phyloP scores from a whole-genome alignment of 164 flowering plant genomes.

The Dillenia turbinata region DNA sequence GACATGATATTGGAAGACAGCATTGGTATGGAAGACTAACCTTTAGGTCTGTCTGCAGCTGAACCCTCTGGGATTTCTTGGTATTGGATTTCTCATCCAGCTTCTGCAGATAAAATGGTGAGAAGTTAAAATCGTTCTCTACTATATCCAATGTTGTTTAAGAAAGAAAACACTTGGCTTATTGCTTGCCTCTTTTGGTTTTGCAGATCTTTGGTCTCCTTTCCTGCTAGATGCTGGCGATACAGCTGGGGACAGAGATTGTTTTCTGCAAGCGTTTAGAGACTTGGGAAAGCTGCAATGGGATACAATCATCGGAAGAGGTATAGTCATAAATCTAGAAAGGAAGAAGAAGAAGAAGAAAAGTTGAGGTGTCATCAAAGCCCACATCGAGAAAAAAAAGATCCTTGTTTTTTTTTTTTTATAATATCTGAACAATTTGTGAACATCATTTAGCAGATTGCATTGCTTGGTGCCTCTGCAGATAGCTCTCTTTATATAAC shows the following conservation, averaged over 20 bases:
- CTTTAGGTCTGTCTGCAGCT: conserved; percentile 26
- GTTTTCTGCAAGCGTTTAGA: conserved; percentile 36
- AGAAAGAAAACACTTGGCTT: not conserved
- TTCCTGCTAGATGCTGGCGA: conserved; percentile 42
- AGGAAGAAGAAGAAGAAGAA: too few relatives aligned
- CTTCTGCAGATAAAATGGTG: conserved; percentile 27
- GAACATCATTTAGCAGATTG: too few relatives aligned
- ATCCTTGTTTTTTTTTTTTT: too few relatives aligned
- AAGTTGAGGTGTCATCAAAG: too few relatives aligned
- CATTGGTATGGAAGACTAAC: conserved; percentile 5
- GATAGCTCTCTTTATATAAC: too few relatives aligned
- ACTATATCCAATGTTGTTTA: too few relatives aligned
- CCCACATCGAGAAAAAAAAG: too few relatives aligned
- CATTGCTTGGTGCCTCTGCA: too few relatives aligned
- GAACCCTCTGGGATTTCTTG: conserved; percentile 17
- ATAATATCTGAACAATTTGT: too few relatives aligned
- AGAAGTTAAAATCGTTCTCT: not conserved
- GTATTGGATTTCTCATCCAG: conserved; percentile 43
- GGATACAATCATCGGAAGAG: too few relatives aligned
- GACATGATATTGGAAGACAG: too few relatives aligned
- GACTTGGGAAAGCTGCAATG: conserved; percentile 36
- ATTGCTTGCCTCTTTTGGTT: conserved; percentile 53
- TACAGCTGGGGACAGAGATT: conserved; percentile 31
- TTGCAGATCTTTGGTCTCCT: conserved; percentile 63
- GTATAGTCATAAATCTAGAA: too few relatives aligned